These are phyloP conservation scores for Xylaria sp. DNA, from an alignment of 2,329 filamentous ascomycete species.

Conservation along the genomic window DNA sequence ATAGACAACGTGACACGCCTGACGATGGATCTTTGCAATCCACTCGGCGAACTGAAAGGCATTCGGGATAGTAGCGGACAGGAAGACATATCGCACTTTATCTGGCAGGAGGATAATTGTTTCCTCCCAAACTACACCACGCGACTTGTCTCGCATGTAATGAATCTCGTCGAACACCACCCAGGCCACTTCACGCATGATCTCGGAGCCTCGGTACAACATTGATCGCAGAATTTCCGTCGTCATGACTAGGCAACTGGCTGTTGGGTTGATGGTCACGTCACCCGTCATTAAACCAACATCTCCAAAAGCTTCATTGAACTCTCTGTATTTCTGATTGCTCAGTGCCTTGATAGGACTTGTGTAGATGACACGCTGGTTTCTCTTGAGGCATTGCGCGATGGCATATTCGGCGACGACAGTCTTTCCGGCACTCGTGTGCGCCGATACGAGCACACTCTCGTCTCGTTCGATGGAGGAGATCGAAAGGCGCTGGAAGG, in stretches of 20 bases:
- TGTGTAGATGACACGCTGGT: constrained; percentile 98
- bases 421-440: constrained; percentile 97
- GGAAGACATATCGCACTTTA: constrained; percentile 98
- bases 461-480: constrained; percentile 95
- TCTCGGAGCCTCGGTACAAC: constrained; percentile 97
- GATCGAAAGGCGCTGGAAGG: constrained; percentile 95
- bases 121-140: constrained; percentile 99
- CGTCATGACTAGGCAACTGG: constrained; percentile 98
- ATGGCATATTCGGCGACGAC: constrained; percentile 99
- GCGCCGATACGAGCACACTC: constrained; percentile 95
- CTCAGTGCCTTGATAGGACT: constrained; percentile 98
- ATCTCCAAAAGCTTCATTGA: constrained; percentile 93
- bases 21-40: constrained; percentile 97
- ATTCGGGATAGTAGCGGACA: constrained; percentile 98
- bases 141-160: constrained; percentile 93
- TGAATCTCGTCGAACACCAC: constrained; percentile 99
- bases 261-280: constrained; percentile 98
- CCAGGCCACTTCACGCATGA: constrained; percentile 99
- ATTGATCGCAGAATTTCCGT: constrained; percentile 99
- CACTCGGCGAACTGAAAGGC: constrained; percentile 99
- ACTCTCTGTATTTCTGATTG: constrained; percentile 98
- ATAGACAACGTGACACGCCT: constrained; percentile 98
- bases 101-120: constrained; percentile 97
- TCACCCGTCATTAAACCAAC: constrained; percentile 99
- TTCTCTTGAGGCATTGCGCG: constrained; percentile 95